phyloP scores from a whole-genome alignment of 345 rosid species.

The Populus davidiana region DNA sequence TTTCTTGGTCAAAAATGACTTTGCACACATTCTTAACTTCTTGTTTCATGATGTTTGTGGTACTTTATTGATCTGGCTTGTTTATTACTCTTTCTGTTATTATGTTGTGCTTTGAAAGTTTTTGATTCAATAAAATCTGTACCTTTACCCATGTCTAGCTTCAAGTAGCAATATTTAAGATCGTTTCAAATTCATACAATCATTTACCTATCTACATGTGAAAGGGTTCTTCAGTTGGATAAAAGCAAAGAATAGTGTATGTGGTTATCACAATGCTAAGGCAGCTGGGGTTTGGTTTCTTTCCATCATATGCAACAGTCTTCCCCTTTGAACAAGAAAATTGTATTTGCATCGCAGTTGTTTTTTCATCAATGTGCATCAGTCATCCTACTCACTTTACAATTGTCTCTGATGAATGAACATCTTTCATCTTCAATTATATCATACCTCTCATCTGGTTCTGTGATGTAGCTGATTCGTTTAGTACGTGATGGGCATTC shows the following conservation, averaged over 20 bases:
- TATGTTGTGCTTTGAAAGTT: too few species aligned
- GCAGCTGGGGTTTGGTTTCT: background rate
- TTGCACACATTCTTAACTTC: background rate
- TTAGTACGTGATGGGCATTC: conserved; percentile 52
- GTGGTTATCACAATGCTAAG: background rate
- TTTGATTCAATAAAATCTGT: too few species aligned
- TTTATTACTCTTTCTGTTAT: background rate
- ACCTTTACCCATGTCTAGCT: too few species aligned
- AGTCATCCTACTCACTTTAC: background rate
- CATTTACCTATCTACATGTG: background rate
- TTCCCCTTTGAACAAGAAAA: too few species aligned
- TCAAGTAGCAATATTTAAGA: too few species aligned
- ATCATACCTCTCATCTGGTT: conserved; percentile 21
- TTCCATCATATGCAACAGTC: background rate
- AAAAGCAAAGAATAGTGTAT: background rate
- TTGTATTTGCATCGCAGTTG: too few species aligned
- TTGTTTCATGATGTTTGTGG: background rate
- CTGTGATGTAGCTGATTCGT: conserved; percentile 65
- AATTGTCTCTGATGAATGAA: conserved; percentile 2
- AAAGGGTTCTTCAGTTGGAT: background rate
- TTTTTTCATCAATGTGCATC: too few species aligned
- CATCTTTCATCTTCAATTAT: background rate
- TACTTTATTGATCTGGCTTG: background rate
- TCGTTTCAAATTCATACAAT: too few species aligned
- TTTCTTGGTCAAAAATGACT: background rate